Evolutionary conservation across 257 asterid species (phyloP), one percentile per base, ranked within the genome.

Genomic region (Plantago major): DNA sequence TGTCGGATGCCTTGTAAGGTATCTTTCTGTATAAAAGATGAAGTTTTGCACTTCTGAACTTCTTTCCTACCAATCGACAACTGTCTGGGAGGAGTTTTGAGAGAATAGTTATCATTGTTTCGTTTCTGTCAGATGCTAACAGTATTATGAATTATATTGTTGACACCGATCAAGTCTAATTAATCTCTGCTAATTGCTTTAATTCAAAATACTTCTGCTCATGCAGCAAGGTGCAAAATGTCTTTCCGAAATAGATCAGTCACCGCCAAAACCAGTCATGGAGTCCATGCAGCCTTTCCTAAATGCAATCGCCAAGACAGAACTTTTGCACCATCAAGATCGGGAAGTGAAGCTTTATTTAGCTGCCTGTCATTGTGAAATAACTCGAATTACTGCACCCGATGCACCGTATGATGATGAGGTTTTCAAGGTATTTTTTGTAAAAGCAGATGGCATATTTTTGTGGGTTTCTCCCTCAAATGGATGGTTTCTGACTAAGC

Each of bases 331-430:
- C 67, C 99, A 93, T 85, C 90, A 87, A 44, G 99, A 93, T 73
- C 76, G 84, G 80, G 97, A 93, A 78, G 86, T 93, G 66, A 85
- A 81, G 71, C 90, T 93, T 71, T 90, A 87, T 46, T 95, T 93
- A 46, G 96, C 99, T 68, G 83, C 97, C 10, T 90, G 99, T 73
- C 79, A 85, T 15, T 93, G 99, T 67, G 99, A 93, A 78, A 93
- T 93, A 71, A 90, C 95, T 67, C 84, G 99, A 68, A 90, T 93
- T 55, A 93, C 96, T 69, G 97, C 99, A 63, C 99, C 99, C 0
- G 95, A 87, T 72, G 89, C 96, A 70, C 99, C 99, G 30, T 93
- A 85, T 52, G 83, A 76, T 44, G 99, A 93, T 67, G 93, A 87
- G 72, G 67, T 82, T 57, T 70, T 93, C 62, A 93, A 90, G 96